These are phyloP conservation scores for Colletotrichum truncatum DNA, from an alignment of 2,329 filamentous ascomycete species.

Conservation along the genomic window DNA sequence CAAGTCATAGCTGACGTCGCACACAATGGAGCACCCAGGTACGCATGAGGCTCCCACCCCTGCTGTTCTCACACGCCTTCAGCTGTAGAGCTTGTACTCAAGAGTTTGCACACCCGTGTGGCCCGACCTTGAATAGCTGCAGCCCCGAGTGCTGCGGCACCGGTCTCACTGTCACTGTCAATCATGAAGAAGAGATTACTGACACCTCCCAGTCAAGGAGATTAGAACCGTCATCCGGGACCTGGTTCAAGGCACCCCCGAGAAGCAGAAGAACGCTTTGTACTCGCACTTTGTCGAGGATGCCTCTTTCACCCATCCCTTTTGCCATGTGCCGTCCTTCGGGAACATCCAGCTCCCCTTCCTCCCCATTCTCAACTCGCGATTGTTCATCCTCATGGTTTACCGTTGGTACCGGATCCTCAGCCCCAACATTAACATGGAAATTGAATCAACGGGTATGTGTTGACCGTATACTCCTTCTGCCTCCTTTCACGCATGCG, in stretches of 20 bases:
- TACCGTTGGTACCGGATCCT: conserved; percentile 89
- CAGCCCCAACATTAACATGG: conserved; percentile 75
- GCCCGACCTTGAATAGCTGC: background rate
- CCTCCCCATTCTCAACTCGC: conserved; percentile 61
- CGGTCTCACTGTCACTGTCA: too few species aligned
- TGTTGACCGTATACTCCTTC: background rate
- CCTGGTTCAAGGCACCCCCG: conserved; percentile 73
- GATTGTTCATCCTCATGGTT: conserved; percentile 73
- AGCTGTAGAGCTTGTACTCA: background rate
- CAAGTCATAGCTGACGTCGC: background rate
- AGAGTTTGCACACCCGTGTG: too few species aligned
- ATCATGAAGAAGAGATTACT: background rate
- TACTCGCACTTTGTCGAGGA: conserved; percentile 77
- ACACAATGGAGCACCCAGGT: conserved; percentile 29
- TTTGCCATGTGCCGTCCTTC: conserved; percentile 74
- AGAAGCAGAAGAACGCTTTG: conserved; percentile 71
- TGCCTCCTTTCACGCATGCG: background rate
- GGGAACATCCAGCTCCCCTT: conserved; percentile 50
- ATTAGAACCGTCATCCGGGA: conserved; percentile 73
- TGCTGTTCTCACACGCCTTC: background rate
- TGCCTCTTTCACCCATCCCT: conserved; percentile 81
- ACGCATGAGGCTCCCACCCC: background rate
- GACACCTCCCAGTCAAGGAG: conserved; percentile 56
- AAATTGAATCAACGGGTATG: conserved; percentile 67
- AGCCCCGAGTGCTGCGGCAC: too few species aligned